A percentile compares a stretch with the other conserved stretches of the same genome.
These are phyloP conservation scores for Novymonas esmeraldas DNA, from an alignment of 208 protist genomes.

Conservation along the genomic window DNA sequence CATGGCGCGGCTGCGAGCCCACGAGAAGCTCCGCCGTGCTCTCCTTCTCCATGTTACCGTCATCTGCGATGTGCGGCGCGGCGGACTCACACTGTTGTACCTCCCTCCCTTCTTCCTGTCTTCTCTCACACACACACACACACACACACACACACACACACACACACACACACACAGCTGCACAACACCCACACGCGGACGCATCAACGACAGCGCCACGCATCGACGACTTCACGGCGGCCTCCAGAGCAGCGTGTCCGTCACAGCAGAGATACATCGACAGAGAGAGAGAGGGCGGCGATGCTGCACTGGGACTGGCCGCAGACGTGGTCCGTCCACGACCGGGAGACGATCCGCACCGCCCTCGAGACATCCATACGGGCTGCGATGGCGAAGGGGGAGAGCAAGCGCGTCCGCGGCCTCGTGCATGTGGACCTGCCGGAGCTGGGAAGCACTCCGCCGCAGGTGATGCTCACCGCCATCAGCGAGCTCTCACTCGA, in stretches of 20 bases:
- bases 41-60: too few relatives aligned
- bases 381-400: constrained; percentile 64
- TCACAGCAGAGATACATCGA: too few relatives aligned
- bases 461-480: constrained; percentile 72
- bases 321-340: constrained; percentile 63
- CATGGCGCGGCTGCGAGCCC: too few relatives aligned
- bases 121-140: neutral
- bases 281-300: neutral
- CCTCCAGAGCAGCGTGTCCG: neutral
- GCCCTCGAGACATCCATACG: constrained; percentile 75
- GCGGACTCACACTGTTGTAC: neutral
- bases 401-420: constrained; percentile 79
- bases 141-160: too few relatives aligned
- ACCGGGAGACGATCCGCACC: constrained; percentile 65
- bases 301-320: constrained; percentile 92
- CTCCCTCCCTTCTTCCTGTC: neutral
- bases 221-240: too few relatives aligned
- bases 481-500: constrained; percentile 76
- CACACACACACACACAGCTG: too few relatives aligned
- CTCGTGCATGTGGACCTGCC: constrained; percentile 73
- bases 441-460: constrained; percentile 70
- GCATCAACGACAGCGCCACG: too few relatives aligned
- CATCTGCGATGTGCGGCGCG: too few relatives aligned
- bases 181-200: too few relatives aligned
- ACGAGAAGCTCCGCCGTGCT: too few relatives aligned